phyloP scores from a whole-genome alignment of 305 asterid species.

The Rubia tinctorum region DNA sequence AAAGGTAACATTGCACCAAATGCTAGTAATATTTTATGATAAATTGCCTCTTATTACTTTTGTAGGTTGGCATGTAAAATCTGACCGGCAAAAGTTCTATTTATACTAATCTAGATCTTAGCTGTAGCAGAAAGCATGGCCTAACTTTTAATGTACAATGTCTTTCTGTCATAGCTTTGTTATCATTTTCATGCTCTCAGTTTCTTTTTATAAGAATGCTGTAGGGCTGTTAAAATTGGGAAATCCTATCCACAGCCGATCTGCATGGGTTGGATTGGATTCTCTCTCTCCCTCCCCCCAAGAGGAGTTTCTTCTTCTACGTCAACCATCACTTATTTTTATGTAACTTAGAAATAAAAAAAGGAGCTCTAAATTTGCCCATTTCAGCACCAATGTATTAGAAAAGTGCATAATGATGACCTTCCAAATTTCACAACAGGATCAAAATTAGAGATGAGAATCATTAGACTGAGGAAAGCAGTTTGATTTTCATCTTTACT shows the following conservation, averaged over 20 bases:
- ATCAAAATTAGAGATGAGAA: no score
- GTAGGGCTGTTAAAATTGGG: neutral
- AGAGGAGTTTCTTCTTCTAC: no score
- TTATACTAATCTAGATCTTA: neutral
- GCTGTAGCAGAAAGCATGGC: neutral
- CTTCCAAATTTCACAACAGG: no score
- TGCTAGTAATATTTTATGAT: neutral
- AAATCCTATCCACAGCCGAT: neutral
- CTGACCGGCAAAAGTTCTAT: neutral
- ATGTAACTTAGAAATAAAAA: no score
- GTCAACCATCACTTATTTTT: no score
- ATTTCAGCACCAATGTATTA: no score
- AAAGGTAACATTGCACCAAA: constrained; percentile 49
- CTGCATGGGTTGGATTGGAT: no score
- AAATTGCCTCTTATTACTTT: constrained; percentile 2
- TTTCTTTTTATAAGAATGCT: neutral
- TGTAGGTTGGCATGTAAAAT: neutral
- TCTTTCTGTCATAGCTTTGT: neutral
- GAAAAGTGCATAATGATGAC: no score
- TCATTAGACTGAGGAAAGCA: no score
- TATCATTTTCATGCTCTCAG: neutral
- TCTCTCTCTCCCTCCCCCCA: no score
- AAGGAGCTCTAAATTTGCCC: no score
- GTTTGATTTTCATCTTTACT: no score
- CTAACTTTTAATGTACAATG: neutral